Conservation (phyloP, 1,139 yeast genomes). For the Maudiozyma humilis region DNA sequence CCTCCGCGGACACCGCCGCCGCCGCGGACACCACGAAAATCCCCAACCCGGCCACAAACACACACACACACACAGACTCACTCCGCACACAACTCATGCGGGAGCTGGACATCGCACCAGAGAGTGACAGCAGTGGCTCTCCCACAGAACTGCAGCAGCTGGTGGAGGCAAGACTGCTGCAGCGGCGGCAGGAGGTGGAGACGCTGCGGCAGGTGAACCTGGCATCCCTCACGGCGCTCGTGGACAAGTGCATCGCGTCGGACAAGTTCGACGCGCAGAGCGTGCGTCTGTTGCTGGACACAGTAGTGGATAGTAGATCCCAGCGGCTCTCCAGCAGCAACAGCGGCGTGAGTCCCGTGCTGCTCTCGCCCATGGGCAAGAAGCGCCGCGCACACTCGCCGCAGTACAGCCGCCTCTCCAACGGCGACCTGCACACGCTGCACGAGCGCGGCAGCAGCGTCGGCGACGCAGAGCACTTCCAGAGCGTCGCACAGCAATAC, state of each 20-base stretch:
- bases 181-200: conserved; percentile 17
- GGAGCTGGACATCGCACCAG: conserved; percentile 14
- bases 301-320: conserved; percentile 5
- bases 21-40: too few relatives aligned
- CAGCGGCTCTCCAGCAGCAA: conserved; percentile 14
- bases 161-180: conserved; percentile 15
- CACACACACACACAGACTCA: conserved; percentile 1
- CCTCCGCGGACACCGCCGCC: too few relatives aligned
- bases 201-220: conserved; percentile 16
- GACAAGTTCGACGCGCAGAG: conserved; percentile 15
- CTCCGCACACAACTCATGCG: conserved; percentile 10
- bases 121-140: conserved; percentile 5
- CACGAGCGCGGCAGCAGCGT: conserved; percentile 1
- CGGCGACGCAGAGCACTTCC: background rate
- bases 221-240: conserved; percentile 12
- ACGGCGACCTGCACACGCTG: background rate
- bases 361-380: background rate
- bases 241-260: conserved; percentile 16
- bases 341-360: conserved; percentile 12
- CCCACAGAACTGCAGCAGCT: conserved; percentile 15
- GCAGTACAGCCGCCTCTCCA: too few relatives aligned
- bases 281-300: conserved; percentile 13
- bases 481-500: background rate
- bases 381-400: background rate
- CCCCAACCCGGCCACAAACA: background rate